phyloP scores from a whole-genome alignment of 352 stramenopile species.

The Globisporangium parvum region DNA sequence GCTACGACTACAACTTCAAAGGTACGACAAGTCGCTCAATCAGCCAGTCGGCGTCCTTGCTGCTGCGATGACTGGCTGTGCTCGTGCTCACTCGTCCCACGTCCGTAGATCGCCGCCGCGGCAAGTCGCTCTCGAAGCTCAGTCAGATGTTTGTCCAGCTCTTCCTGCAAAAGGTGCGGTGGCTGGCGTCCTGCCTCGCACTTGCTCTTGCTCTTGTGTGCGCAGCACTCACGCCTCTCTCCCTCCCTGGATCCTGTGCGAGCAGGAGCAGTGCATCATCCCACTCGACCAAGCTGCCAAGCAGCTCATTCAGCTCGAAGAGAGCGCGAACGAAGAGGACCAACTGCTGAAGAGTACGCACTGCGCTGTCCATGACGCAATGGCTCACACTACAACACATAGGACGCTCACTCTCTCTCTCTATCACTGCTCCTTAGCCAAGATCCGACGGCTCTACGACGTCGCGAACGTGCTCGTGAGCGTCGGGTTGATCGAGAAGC shows the following conservation, averaged over 20 bases:
- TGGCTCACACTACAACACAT: not conserved
- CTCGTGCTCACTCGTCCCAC: not conserved
- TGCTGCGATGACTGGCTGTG: not conserved
- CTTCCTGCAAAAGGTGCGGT: conserved; percentile 83
- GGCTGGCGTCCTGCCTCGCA: too few relatives aligned
- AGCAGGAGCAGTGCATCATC: conserved; percentile 86
- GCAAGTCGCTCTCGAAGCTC: conserved; percentile 88
- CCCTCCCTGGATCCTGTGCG: not conserved
- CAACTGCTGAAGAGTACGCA: conserved; percentile 75
- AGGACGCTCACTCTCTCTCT: not conserved
- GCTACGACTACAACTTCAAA: conserved; percentile 57
- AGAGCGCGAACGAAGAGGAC: conserved; percentile 68
- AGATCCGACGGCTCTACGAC: conserved; percentile 96
- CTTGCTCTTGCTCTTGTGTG: too few relatives aligned
- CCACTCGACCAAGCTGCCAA: conserved; percentile 92
- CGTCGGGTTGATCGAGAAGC: conserved; percentile 90
- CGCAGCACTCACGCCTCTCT: not conserved
- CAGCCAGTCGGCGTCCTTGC: not conserved
- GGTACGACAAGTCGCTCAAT: conserved; percentile 19
- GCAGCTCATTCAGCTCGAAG: conserved; percentile 88
- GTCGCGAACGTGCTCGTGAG: conserved; percentile 95
- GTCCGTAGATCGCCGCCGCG: conserved; percentile 48
- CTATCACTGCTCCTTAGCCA: conserved; percentile 43
- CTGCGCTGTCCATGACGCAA: not conserved
- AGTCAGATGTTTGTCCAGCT: conserved; percentile 95